Evolutionary conservation across 78 protist genomes (phyloP), one percentile per base, ranked within the genome.

Genomic region (Dictyostelium brefeldianum): DNA sequence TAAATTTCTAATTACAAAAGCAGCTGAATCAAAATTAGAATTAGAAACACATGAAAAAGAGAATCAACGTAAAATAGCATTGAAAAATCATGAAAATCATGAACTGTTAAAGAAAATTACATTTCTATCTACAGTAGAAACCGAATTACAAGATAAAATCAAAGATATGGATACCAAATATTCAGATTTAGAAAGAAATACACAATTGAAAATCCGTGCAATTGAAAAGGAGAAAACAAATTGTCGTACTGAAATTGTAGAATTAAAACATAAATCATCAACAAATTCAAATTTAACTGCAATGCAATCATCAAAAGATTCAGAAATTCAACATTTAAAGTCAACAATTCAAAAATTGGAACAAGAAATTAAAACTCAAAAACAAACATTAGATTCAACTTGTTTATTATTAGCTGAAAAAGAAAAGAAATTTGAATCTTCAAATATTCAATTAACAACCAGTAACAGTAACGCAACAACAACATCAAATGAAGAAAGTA

Each of bases 171-270:
- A 77, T 18, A 43, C 27, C 48, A 74, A 87, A 65, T 41, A 41
- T 48, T 18, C 18, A 25, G 53, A 74, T 10, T 78, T 73, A 17
- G 91, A 83, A 78, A 59, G 71, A 87, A 71, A 84, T 36, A 47
- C 67, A 50, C 78, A 77, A 29, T 50, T 87, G 31, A 87, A 87
- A 57, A 50, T 87, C 15, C 77, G 69, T 64, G 75, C 84, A 25
- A 48, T 87, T 59, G 93, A 87, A 25, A 87, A 87, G 50, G 93
- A 87, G 12, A 74, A 78, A 50, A 22, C 43, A 0, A 29, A 77
- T 59, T 87, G 41, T 62, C 57, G 93, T n/a, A 36, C 27, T 29
- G 93, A 87, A 41, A 53, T 50, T 25, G 74, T 70, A 0, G 84
- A 87, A 6, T 62, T 87, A 43, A 87, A 87, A 50, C 74, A 65